Conservation (phyloP, 2,329 filamentous ascomycete species). For the Macrophomina tecta region DNA sequence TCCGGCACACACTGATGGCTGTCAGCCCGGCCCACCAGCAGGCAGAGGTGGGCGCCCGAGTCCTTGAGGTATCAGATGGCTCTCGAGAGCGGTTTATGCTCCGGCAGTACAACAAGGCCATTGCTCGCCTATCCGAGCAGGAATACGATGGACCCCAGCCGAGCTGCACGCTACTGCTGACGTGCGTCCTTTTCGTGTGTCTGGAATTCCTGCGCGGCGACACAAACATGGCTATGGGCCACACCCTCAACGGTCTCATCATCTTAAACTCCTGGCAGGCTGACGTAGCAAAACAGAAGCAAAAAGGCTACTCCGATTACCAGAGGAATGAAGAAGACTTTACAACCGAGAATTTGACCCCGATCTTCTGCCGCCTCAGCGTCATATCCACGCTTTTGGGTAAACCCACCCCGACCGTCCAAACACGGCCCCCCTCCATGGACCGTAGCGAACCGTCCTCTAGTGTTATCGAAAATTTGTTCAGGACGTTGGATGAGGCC, state of each 20-base stretch:
- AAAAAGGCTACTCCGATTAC: neutral
- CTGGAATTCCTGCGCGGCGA: slow-evolving; percentile 51
- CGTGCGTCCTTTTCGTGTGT: slow-evolving; percentile 50
- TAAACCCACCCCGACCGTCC: slow-evolving; percentile 1
- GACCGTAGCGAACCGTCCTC: neutral
- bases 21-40: slow-evolving; percentile 45
- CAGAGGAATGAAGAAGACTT: slow-evolving; percentile 15
- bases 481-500: slow-evolving; percentile 14
- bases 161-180: slow-evolving; percentile 47
- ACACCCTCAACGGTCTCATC: slow-evolving; percentile 53
- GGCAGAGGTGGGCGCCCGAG: slow-evolving; percentile 35
- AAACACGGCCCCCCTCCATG: neutral
- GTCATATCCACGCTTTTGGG: slow-evolving; percentile 8
- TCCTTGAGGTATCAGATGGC: slow-evolving; percentile 19
- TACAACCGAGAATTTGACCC: slow-evolving; percentile 15
- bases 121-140: slow-evolving; percentile 40
- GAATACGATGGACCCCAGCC: slow-evolving; percentile 41
- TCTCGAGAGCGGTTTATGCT: slow-evolving; percentile 39
- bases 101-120: slow-evolving; percentile 50
- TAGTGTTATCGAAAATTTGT: neutral
- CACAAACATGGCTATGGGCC: slow-evolving; percentile 45
- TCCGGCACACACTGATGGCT: slow-evolving; percentile 52
- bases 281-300: slow-evolving; percentile 2
- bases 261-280: slow-evolving; percentile 37
- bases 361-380: slow-evolving; percentile 17